Evolutionary conservation across 768 basidiomycete genomes (phyloP), one percentile per base, ranked within the genome.

Genomic region (Leccinum barrowsii): DNA sequence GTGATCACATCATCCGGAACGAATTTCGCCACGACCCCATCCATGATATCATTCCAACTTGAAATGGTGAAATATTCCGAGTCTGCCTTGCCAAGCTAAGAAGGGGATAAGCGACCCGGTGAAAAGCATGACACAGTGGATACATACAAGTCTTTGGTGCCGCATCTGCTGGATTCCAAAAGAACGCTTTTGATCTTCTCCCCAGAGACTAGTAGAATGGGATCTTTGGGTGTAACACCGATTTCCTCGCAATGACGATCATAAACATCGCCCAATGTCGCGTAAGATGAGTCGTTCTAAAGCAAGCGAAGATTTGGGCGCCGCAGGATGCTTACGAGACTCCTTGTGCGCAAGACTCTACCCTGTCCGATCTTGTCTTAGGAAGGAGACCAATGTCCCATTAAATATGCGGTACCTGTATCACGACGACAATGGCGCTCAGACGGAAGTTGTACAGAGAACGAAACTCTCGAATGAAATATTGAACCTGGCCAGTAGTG

Each of bases 351-450:
- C 77, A 53, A 99, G 77, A 26, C 26, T 26, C 26, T 26, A 90
- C 89, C 22, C 96, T 97, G 57, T 34, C 56, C 17, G 50, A 28
- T 21, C n/a, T 57, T 56, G 26, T 48, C 4, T 40, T 22, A 46
- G 21, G 5, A 54, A 64, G 50, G 12, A 52, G 37, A 35, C 42
- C 34, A 19, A 35, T 26, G 54, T 3, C 94, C 86, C 85, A 67
- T 97, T 98, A 75, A 98, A 91, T 55, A 89, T 91, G 19, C 97
- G 85, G 76, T 96, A 97, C 75, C 67, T 98, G 94, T 73, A 90
- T 89, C 47, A 96, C 85, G 82, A 24, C 97, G 87, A 64, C 86
- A 88, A 64, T 91, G 89, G 21, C 94, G 82, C 53, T 85, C 85
- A 37, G 89, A 85, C 8, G 95, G 94, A 51, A 91, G 78, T 70